phyloP scores from a whole-genome alignment of 2,329 filamentous ascomycete genomes.

The Fusarium veterinarium region DNA sequence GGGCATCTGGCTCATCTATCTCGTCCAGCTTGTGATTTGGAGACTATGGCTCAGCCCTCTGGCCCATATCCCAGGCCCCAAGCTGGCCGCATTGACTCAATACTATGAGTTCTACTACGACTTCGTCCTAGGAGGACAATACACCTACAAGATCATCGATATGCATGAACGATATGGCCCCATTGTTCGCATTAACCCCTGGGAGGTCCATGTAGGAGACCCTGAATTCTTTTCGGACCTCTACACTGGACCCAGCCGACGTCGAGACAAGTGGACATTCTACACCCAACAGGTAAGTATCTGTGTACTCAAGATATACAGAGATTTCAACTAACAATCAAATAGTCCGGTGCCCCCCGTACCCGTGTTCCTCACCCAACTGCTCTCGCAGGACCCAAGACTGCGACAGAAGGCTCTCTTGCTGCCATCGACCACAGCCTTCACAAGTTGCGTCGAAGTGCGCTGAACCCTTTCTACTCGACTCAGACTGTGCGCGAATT shows the following conservation, averaged over 20 bases:
- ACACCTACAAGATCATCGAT: constrained; percentile 55
- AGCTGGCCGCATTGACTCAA: constrained; percentile 53
- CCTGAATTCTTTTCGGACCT: constrained; percentile 55
- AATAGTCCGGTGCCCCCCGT: constrained; percentile 51
- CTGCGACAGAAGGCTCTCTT: constrained; percentile 48
- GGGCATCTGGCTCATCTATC: constrained; percentile 47
- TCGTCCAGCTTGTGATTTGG: constrained; percentile 44
- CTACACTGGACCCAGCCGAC: constrained; percentile 48
- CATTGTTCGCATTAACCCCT: constrained; percentile 54
- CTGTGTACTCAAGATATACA: not conserved
- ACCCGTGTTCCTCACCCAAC: constrained; percentile 35
- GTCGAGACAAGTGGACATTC: constrained; percentile 51
- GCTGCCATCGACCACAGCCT: constrained; percentile 51
- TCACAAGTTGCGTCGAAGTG: constrained; percentile 49
- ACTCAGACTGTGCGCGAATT: constrained; percentile 53
- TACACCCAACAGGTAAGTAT: constrained; percentile 50
- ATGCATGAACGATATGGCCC: constrained; percentile 57
- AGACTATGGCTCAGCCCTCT: constrained; percentile 54
- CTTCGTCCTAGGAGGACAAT: constrained; percentile 54
- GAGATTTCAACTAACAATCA: constrained; percentile 21
- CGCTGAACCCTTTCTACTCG: constrained; percentile 53
- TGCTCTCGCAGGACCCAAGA: constrained; percentile 26
- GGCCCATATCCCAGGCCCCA: constrained; percentile 54
- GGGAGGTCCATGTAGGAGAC: constrained; percentile 54
- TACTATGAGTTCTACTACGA: constrained; percentile 59